A percentile compares a stretch with the other conserved stretches of the same genome.
Conservation (phyloP, 2,329 filamentous ascomycete genomes). For the Rhinocladiella mackenziei region DNA sequence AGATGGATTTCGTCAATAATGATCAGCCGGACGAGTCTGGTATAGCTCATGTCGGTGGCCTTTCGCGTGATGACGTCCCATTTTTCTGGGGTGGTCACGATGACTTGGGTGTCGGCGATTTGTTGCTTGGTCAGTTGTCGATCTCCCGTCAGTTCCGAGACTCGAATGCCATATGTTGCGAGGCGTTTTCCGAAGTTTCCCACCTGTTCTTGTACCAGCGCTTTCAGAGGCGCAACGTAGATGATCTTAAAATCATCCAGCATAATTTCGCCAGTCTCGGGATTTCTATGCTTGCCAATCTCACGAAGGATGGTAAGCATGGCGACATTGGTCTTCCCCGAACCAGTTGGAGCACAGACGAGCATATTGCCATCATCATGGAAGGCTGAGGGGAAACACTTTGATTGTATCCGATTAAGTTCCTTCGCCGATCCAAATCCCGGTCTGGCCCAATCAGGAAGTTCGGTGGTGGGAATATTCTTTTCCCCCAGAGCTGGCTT, state of each 20-base stretch:
- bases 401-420: constrained; percentile 92
- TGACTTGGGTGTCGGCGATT: constrained; percentile 95
- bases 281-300: constrained; percentile 89
- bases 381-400: constrained; percentile 87
- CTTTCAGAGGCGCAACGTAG: constrained; percentile 94
- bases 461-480: constrained; percentile 76
- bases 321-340: constrained; percentile 96
- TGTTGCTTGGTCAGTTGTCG: constrained; percentile 98
- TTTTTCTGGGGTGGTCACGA: constrained; percentile 97
- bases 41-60: constrained; percentile 93
- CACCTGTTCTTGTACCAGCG: constrained; percentile 94
- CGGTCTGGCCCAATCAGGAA: constrained; percentile 85
- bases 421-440: constrained; percentile 84
- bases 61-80: constrained; percentile 99
- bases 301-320: constrained; percentile 96
- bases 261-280: constrained; percentile 86
- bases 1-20: constrained; percentile 98
- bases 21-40: constrained; percentile 89
- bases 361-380: constrained; percentile 95
- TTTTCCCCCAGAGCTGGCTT: constrained; percentile 74
- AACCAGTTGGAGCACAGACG: constrained; percentile 93
- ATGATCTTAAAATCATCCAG: constrained; percentile 97
- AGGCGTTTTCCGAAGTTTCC: constrained; percentile 93
- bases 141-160: constrained; percentile 95
- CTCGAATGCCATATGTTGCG: constrained; percentile 83